Conservation (phyloP, 2,329 filamentous ascomycete genomes). For the Aspergillus eucalypticola region DNA sequence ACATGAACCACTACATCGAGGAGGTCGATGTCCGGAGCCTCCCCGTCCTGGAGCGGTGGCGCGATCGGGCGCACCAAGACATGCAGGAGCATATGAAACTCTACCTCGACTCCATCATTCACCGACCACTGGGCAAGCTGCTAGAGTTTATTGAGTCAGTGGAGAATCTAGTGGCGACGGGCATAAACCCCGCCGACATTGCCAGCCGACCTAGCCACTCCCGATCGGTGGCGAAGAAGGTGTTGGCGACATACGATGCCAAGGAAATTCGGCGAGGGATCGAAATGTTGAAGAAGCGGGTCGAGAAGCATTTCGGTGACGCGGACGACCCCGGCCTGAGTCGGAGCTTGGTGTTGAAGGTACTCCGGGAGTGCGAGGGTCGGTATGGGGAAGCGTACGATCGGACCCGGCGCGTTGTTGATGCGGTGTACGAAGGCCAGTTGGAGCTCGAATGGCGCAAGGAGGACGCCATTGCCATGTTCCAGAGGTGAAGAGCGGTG, state of each 20-base stretch:
- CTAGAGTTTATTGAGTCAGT: slow-evolving; percentile 90
- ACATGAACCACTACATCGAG: slow-evolving; percentile 97
- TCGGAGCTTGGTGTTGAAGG: slow-evolving; percentile 59
- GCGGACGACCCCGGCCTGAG: slow-evolving; percentile 72
- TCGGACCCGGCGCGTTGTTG: slow-evolving; percentile 47
- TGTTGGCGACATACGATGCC: slow-evolving; percentile 74
- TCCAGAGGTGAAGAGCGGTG: slow-evolving; percentile 37
- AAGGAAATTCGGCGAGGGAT: slow-evolving; percentile 90
- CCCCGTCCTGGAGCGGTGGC: slow-evolving; percentile 79
- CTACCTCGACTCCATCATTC: slow-evolving; percentile 85
- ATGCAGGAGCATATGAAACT: slow-evolving; percentile 82
- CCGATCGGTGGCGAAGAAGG: slow-evolving; percentile 80
- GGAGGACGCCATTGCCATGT: slow-evolving; percentile 47
- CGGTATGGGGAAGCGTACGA: slow-evolving; percentile 58
- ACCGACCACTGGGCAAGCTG: slow-evolving; percentile 83
- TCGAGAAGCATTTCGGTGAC: slow-evolving; percentile 97
- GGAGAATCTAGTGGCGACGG: slow-evolving; percentile 67
- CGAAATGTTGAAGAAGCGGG: slow-evolving; percentile 81
- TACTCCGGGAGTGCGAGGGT: slow-evolving; percentile 60
- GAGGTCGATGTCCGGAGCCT: slow-evolving; percentile 77
- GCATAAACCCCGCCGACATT: slow-evolving; percentile 60
- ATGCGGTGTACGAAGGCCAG: slow-evolving; percentile 47
- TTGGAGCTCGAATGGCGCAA: slow-evolving; percentile 51
- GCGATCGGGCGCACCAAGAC: slow-evolving; percentile 72
- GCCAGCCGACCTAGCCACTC: slow-evolving; percentile 80